Evolutionary conservation across 805 yeast genomes (phyloP), one percentile per base, ranked within the genome.

Genomic region (Ogataea haglerorum): DNA sequence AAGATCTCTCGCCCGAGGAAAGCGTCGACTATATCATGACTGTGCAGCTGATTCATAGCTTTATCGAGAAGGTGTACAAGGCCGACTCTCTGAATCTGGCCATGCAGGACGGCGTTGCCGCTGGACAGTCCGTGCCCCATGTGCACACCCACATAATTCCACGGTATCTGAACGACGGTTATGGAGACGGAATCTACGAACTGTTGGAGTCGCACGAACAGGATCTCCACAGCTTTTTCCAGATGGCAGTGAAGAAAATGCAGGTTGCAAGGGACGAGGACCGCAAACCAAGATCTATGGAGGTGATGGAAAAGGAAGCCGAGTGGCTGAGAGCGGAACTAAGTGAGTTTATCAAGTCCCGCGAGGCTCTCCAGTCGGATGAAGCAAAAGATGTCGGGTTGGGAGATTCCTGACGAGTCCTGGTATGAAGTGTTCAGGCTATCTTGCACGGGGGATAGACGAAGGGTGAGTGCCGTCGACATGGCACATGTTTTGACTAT

Each of bases 91-190:
- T 89, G 45, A 95, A 95, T 57, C 73, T 93, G 28, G 91, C 97
- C 9, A 87, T 95, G 44, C 99, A 93, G 60, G 99, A 93, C 59
- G 99, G 99, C 0, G 85, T 89, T 0, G 88, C 88, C 36, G 91
- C 97, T 1, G 99, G 99, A 3, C 99, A 93, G 59, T 78, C 90
- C n/a, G 82, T 93, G 2, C 95, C 97, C 5, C 99, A 93, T 63
- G 72, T 91, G 21, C 99, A 93, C 61, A 84, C 96, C 15, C 99
- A 93, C 60, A 65, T 93, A 14, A 89, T 93, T 15, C 99, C 99
- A 6, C 72, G 99, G 29, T 80, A 73, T 58, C 63, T 78, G 34
- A 67, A 68, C 4, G 82, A 84, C 53, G 65, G 65, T 1, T 65
- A 58, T 30, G 88, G 88, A 1, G 96, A 87, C 58, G 80, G 76